Percentiles rank a stretch among this genome's conserved stretches.
Evolutionary conservation across 2,329 filamentous ascomycete genomes (phyloP).

Genomic region (Trichophyton rubrum): DNA sequence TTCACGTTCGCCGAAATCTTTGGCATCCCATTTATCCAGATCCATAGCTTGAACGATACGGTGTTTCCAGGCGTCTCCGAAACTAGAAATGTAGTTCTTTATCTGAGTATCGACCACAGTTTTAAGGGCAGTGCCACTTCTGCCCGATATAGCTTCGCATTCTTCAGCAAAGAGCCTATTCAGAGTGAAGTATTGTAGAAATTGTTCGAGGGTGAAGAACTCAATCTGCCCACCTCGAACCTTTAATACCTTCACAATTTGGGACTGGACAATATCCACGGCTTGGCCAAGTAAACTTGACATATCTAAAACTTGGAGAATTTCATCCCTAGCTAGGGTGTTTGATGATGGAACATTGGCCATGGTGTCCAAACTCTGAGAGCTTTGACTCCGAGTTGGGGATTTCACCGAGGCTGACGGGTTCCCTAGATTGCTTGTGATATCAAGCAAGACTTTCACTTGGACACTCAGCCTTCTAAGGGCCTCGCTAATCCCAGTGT

Average conservation of each 20-base stretch:
- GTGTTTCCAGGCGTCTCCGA: conserved; percentile 46
- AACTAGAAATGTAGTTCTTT: conserved; percentile 46
- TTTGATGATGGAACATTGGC: conserved; percentile 19
- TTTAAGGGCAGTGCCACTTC: conserved; percentile 47
- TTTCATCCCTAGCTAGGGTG: conserved; percentile 41
- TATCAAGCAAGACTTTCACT: conserved; percentile 87
- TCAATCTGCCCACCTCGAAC: conserved; percentile 50
- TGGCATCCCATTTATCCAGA: conserved; percentile 51
- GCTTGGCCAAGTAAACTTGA: conserved; percentile 53
- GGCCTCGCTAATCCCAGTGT: conserved; percentile 77
- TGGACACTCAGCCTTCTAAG: conserved; percentile 76
- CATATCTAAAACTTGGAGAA: conserved; percentile 52
- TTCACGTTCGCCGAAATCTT: conserved; percentile 46
- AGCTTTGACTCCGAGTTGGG: conserved; percentile 34
- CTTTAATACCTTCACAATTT: conserved; percentile 52
- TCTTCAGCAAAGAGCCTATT: conserved; percentile 55
- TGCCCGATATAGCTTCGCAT: conserved; percentile 53
- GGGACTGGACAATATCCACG: conserved; percentile 53
- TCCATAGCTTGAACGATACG: conserved; percentile 47
- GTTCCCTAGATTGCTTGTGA: conserved; percentile 49
- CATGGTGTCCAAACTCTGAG: conserved; percentile 33
- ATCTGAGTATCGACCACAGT: conserved; percentile 52
- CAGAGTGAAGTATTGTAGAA: conserved; percentile 50
- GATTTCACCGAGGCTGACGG: conserved; percentile 24
- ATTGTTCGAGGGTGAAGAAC: conserved; percentile 43